Percentiles rank a stretch among this genome's conserved stretches.
Conservation (phyloP, 2,329 filamentous ascomycete species). For the Aureobasidium sp. region DNA sequence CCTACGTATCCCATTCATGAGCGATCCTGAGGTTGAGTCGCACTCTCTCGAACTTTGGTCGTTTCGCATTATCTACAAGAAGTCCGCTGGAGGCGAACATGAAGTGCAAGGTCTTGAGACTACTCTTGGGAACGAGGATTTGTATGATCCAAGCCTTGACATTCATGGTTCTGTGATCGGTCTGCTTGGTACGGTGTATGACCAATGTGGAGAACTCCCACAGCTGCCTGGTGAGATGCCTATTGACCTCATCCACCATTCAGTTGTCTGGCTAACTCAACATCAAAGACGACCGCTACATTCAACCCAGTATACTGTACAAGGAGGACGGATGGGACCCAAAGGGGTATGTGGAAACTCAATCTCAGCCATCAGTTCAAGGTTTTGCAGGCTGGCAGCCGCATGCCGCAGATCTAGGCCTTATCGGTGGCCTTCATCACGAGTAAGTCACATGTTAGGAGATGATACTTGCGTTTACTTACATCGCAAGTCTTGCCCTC, state of each 20-base stretch:
- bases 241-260: background rate
- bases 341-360: background rate
- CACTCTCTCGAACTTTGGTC: slow-evolving; percentile 36
- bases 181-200: background rate
- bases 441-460: background rate
- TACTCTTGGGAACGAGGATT: background rate
- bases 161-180: background rate
- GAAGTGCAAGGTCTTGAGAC: background rate
- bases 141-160: background rate
- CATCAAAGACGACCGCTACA: background rate
- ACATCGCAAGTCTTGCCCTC: background rate
- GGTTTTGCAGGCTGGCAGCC: background rate
- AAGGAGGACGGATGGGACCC: background rate
- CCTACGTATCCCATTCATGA: slow-evolving; percentile 32
- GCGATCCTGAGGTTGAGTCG: slow-evolving; percentile 25
- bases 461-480: background rate
- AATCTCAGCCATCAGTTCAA: background rate
- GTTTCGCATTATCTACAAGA: slow-evolving; percentile 33
- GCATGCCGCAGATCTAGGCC: background rate
- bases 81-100: background rate
- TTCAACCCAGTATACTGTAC: background rate
- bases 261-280: background rate
- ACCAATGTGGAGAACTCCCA: background rate
- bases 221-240: background rate
- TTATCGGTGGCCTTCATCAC: background rate